Evolutionary conservation across 1,139 yeast species (phyloP), one percentile per base, ranked within the genome.

Genomic region (Pichia kudriavzevii): DNA sequence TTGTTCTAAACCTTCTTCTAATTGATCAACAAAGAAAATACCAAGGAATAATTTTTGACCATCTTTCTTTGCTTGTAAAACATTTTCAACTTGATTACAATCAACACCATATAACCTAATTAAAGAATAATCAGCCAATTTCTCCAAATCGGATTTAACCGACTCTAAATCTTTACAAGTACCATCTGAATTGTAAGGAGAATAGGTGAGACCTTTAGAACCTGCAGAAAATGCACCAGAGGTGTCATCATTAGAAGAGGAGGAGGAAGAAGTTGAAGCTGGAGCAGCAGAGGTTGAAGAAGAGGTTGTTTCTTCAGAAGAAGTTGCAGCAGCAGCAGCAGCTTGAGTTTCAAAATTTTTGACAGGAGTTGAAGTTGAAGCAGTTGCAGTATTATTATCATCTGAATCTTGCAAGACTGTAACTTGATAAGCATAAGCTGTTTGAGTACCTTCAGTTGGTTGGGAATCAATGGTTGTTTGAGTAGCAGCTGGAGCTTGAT

Each of bases 41-140:
- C 91, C 91, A 50, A 79, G 67, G 63, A 80, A 79, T 46, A 81
- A 52, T 61, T 79, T 73, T 66, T 81, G 93, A 53, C 56, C 49
- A 22, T 66, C 45, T 41, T 67, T 58, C 66, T 79, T 77, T 49
- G 76, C 79, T 50, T 74, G 66, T 53, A 79, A 61, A 44, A 79
- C 91, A 54, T 72, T 72, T 47, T 64, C 72, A 50, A 79, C 87
- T 63, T 81, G 91, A 66, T 64, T 59, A 70, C 94, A 81, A 67
- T 81, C 94, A 50, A 76, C 83, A 65, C 85, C 87, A 67, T 81
- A 81, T 46, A 81, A 65, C 77, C 94, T 79, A 59, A 82, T 73
- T 49, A 76, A 48, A 45, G 66, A 68, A 64, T 59, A 81, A 42
- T 60, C 72, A 30, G 72, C 44, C 50, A 84, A 66, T 43, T 59